Conservation (phyloP, 441 rosid genomes). For the Arabidopsis lyrata region DNA sequence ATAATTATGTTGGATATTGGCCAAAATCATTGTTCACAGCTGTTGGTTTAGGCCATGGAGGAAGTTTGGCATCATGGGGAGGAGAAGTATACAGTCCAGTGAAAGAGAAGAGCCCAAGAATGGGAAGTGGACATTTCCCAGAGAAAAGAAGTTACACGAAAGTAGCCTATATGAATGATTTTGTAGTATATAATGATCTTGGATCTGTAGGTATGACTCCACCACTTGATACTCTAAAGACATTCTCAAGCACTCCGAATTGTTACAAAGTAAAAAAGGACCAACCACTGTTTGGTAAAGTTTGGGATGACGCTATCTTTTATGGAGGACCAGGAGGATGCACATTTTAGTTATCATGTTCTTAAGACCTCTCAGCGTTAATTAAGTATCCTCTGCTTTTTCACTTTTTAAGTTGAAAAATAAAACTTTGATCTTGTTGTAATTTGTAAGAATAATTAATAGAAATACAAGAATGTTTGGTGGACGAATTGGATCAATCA, state of each 20-base stretch:
- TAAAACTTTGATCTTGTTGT: background rate
- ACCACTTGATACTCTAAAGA: background rate
- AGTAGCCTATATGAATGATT: constrained; percentile 32
- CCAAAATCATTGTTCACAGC: constrained; percentile 14
- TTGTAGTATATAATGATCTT: background rate
- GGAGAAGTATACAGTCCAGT: constrained; percentile 36
- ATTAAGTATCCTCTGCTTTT: background rate
- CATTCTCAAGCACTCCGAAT: constrained; percentile 15
- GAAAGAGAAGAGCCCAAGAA: constrained; percentile 26
- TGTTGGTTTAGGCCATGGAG: constrained; percentile 20
- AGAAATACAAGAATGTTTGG: too few species aligned
- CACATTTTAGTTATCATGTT: constrained; percentile 13
- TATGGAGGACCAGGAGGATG: constrained; percentile 29
- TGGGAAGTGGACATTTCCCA: constrained; percentile 43
- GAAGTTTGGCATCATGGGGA: constrained; percentile 23
- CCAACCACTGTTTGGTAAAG: background rate
- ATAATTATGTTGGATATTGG: constrained; percentile 17
- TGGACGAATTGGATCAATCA: background rate
- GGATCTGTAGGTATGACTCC: background rate
- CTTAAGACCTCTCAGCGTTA: background rate
- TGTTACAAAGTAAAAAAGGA: background rate
- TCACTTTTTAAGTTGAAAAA: background rate
- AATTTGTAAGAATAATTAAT: too few species aligned
- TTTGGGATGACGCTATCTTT: background rate
- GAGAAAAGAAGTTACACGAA: background rate